These are phyloP conservation scores for Selaginella tamariscina DNA, from an alignment of 75 land plant genomes.

Conservation along the genomic window DNA sequence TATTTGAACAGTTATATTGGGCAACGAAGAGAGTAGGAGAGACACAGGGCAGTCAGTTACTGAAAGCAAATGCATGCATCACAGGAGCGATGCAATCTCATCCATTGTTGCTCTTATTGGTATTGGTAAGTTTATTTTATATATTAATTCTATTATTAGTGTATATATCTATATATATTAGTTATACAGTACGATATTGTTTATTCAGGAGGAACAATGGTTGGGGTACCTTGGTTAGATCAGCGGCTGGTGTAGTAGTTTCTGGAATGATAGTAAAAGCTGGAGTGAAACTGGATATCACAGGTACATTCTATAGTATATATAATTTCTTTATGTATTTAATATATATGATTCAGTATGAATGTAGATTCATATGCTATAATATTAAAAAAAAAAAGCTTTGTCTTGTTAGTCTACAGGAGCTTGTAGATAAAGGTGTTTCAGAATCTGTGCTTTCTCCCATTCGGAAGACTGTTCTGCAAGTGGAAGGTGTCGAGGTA, in stretches of 20 bases:
- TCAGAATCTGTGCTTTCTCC: constrained; percentile 48
- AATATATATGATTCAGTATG: not conserved
- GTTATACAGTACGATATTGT: no score
- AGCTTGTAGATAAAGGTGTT: constrained; percentile 76
- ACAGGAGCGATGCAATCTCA: constrained; percentile 96
- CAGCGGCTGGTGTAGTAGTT: constrained; percentile 78
- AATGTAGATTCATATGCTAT: no score
- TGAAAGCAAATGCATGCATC: constrained; percentile 99
- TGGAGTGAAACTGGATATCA: constrained; percentile 76
- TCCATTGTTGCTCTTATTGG: constrained; percentile 93
- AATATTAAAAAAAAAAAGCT: no score
- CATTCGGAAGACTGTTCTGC: constrained; percentile 45
- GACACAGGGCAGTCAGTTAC: constrained; percentile 59
- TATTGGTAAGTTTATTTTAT: constrained; percentile 49
- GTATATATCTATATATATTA: no score
- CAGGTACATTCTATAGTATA: constrained; percentile 36
- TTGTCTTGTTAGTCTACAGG: constrained; percentile 45
- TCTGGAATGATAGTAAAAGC: constrained; percentile 93
- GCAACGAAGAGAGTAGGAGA: constrained; percentile 85
- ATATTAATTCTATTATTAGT: not conserved
- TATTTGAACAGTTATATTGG: constrained; percentile 63
- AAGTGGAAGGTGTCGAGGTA: constrained; percentile 80
- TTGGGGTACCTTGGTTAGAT: constrained; percentile 70
- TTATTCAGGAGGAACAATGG: constrained; percentile 62
- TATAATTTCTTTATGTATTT: not conserved